Base-by-base conservation (phyloP, 2,329 filamentous ascomycete species). In the Parasarocladium wereldwijsianum region DNA sequence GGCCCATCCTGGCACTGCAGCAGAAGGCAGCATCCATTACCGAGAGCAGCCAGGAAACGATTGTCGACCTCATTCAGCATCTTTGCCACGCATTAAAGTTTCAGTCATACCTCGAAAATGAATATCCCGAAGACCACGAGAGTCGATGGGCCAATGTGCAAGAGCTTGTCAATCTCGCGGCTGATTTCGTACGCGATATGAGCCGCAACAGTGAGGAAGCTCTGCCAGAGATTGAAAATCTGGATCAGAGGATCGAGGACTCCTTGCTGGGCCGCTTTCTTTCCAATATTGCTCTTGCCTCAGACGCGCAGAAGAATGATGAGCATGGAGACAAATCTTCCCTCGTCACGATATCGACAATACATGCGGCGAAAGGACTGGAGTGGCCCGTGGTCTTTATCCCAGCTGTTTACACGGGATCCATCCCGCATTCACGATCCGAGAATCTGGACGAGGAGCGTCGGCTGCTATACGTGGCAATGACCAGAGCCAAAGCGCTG, bases 321-420 rank as follows among this genome's bases (percentile, higher is more conserved):
- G 62, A 68, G 3, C 62, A 66, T 3, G 60, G 63, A 14, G 64
- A 69, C 31, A 60, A 60, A 17, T 67, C 62, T 17, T 60, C 69
- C 2, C 64, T 81, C 41, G 71, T 96, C 13, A 94, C 86, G 0
- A 83, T 98, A 15, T 94, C 85, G 5, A 98, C 87, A 0, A 94
- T 98, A 8, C 87, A 98, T 48, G 85, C 86, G 1, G 84, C 87
- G 3, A 98, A 98, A 52, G 87, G 87, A 3, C 63, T 98, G 1
- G 87, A 98, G 50, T 98, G 90, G 90, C 87, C 87, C 0, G 66
- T 93, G 2, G 84, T 96, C 1, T 96, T 96, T 49, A 75, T 96
- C 11, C 86, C 90, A 5, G 82, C 81, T 2, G 78, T 84, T 16
- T 93, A 93, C 46, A 73, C 85, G 26, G 90, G 87, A 1, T 87